A percentile compares a stretch with the other conserved stretches of the same genome.
Evolutionary conservation across 2,329 filamentous ascomycete genomes (phyloP).

Genomic region (Alternaria arborescens): DNA sequence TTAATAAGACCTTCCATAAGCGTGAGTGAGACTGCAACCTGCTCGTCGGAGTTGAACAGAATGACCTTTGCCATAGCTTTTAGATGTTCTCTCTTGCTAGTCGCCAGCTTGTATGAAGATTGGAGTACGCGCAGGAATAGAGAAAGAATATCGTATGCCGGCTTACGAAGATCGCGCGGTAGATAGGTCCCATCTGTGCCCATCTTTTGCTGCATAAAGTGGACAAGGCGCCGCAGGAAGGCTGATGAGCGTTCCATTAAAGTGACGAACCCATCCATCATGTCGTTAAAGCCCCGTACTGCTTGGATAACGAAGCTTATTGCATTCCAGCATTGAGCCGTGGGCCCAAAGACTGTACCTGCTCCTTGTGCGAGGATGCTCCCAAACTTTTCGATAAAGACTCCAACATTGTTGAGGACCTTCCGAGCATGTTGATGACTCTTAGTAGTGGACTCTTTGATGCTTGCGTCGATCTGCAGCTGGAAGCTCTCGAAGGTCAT

Average conservation of each 20-base stretch:
- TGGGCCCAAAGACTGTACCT: slow-evolving; percentile 16
- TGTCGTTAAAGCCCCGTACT: slow-evolving; percentile 3
- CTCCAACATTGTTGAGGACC: background rate
- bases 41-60: slow-evolving; percentile 10
- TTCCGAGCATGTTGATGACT: background rate
- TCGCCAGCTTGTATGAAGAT: slow-evolving; percentile 21
- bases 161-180: slow-evolving; percentile 9
- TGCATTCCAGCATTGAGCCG: slow-evolving; percentile 27
- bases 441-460: background rate
- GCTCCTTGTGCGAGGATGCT: slow-evolving; percentile 13
- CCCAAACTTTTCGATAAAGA: background rate
- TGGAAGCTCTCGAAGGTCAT: slow-evolving; percentile 12
- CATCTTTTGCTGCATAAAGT: background rate
- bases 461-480: background rate
- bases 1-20: background rate
- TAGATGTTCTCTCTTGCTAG: slow-evolving; percentile 20
- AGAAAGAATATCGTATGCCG: slow-evolving; percentile 11
- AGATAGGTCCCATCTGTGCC: background rate
- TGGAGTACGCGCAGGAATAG: slow-evolving; percentile 16
- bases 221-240: slow-evolving; percentile 12
- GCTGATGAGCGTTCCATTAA: slow-evolving; percentile 26
- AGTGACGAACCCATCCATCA: slow-evolving; percentile 24
- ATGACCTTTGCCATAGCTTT: slow-evolving; percentile 20
- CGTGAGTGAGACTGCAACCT: background rate
- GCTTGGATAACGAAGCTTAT: slow-evolving; percentile 24